These are phyloP conservation scores for Letharia lupina DNA, from an alignment of 495 filamentous ascomycete genomes.

Conservation along the genomic window DNA sequence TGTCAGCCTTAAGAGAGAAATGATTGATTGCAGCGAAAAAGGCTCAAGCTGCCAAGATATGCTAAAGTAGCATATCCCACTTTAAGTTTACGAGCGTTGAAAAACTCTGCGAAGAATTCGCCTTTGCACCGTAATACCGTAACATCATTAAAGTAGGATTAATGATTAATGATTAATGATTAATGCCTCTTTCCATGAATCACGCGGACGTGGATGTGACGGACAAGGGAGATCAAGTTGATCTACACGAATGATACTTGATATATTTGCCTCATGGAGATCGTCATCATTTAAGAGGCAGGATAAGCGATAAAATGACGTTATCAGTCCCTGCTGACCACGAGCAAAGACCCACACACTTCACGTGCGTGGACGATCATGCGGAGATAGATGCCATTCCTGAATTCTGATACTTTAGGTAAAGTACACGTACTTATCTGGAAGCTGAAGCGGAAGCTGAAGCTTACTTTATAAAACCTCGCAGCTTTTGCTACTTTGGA, in stretches of 20 bases:
- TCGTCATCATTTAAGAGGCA: not conserved
- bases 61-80: not conserved
- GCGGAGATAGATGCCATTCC: not conserved
- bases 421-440: not conserved
- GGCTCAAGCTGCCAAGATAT: not conserved
- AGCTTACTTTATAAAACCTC: not conserved
- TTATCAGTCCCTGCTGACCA: not conserved
- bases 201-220: not conserved
- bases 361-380: not conserved
- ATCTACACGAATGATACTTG: no score
- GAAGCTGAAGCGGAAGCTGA: not conserved
- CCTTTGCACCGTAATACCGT: no score
- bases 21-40: not conserved
- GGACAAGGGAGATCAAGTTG: not conserved
- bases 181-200: not conserved
- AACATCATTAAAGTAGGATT: no score
- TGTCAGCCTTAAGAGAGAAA: constrained; percentile 5
- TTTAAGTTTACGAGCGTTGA: not conserved
- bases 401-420: no score
- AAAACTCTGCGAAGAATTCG: not conserved
- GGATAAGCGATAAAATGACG: not conserved
- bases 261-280: not conserved
- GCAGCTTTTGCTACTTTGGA: constrained; percentile 10
- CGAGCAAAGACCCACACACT: constrained; percentile 2
- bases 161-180: not conserved